phyloP scores from a whole-genome alignment of 352 stramenopile species.

The Globisporangium cylindrosporum region DNA sequence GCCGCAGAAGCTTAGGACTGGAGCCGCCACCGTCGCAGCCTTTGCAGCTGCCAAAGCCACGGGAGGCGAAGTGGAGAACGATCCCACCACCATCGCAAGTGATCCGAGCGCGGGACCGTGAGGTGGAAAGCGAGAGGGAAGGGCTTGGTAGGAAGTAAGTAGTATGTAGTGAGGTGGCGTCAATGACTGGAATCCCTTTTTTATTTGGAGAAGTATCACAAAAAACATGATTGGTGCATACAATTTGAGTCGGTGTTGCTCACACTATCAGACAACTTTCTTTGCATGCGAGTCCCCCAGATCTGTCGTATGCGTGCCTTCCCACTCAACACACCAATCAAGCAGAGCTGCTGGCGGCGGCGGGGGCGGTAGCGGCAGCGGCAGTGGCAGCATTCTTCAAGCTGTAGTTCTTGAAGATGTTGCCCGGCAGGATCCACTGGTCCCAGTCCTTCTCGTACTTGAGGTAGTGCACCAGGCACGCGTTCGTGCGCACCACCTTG shows the following conservation, averaged over 20 bases:
- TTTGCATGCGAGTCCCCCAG: too few relatives aligned
- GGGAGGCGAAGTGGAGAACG: neutral
- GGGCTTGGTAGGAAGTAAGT: neutral
- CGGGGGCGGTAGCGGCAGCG: neutral
- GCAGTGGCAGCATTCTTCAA: conserved; percentile 7
- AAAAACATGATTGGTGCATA: neutral
- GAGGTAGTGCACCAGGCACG: conserved; percentile 78
- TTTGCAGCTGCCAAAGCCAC: neutral
- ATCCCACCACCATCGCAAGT: neutral
- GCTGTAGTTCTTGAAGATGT: conserved; percentile 79
- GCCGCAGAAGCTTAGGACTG: conserved; percentile 10
- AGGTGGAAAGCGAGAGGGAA: neutral
- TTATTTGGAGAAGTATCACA: conserved; percentile 9
- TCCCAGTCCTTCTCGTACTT: conserved; percentile 86
- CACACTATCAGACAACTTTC: neutral
- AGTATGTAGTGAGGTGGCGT: neutral
- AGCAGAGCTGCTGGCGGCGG: neutral
- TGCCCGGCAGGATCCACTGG: conserved; percentile 73
- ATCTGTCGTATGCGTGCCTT: neutral
- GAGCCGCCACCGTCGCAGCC: neutral
- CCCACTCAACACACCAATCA: neutral
- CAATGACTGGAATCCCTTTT: neutral
- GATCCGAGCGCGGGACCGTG: neutral
- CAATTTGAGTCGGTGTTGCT: neutral
- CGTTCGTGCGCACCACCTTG: conserved; percentile 74